Conservation (phyloP, 805 yeast species). For the Hanseniaspora pseudoguilliermondii region DNA sequence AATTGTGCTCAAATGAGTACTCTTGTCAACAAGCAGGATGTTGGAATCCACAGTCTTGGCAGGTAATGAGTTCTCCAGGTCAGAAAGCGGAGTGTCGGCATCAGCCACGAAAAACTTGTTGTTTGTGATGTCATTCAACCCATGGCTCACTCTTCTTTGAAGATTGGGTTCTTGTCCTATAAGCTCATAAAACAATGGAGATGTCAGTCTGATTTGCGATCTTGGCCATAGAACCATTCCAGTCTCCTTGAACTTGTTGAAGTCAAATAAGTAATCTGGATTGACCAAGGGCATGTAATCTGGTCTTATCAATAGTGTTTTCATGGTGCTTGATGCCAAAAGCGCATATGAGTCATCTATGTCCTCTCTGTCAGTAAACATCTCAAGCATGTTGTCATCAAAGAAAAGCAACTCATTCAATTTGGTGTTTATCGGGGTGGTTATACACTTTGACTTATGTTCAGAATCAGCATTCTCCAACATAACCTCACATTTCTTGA, state of each 20-base stretch:
- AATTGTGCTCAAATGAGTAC: conserved; percentile 39
- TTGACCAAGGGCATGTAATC: conserved; percentile 51
- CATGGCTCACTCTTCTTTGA: conserved; percentile 20
- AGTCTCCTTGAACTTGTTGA: conserved; percentile 30
- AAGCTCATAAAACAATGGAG: conserved; percentile 43
- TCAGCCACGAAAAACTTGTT: conserved; percentile 1
- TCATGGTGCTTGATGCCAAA: conserved; percentile 56
- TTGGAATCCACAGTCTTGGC: conserved; percentile 52
- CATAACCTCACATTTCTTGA: conserved; percentile 19
- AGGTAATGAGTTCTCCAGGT: conserved; percentile 42
- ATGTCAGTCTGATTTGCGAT: conserved; percentile 51
- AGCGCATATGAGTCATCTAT: conserved; percentile 58
- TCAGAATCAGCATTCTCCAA: conserved; percentile 49
- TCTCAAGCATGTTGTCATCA: background rate
- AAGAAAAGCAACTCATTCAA: background rate
- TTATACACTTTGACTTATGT: conserved; percentile 18
- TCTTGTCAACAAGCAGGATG: conserved; percentile 37
- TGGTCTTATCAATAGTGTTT: conserved; percentile 55
- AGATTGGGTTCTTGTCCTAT: conserved; percentile 29
- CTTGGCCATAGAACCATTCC: conserved; percentile 53
- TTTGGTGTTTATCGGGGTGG: background rate
- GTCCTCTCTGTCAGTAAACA: conserved; percentile 24
- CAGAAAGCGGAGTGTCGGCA: conserved; percentile 32
- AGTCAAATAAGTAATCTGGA: conserved; percentile 39
- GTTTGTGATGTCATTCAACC: conserved; percentile 1